Evolutionary conservation across 2,329 filamentous ascomycete genomes (phyloP).

Genomic region (Neonectria faginata): DNA sequence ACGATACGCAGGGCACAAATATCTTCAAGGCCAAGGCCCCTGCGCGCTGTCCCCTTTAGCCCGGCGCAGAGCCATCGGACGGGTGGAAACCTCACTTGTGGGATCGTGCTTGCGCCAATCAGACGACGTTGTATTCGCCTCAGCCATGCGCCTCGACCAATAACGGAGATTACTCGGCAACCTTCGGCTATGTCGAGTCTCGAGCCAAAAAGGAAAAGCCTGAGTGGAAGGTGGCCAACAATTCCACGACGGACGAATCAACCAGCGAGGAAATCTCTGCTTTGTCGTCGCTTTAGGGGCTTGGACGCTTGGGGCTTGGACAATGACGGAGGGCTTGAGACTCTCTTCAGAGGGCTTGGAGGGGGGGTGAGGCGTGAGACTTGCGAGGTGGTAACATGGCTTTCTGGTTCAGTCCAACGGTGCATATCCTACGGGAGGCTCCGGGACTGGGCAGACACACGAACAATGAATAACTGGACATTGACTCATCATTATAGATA

Average conservation of each 20-base stretch:
- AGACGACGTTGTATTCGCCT: constrained; percentile 7
- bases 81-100: constrained; percentile 36
- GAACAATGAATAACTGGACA: constrained; percentile 8
- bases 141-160: constrained; percentile 25
- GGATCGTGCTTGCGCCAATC: constrained; percentile 36
- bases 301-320: constrained; percentile 5
- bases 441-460: constrained; percentile 13
- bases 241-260: constrained; percentile 35
- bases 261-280: constrained; percentile 42
- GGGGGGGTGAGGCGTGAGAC: constrained; percentile 29
- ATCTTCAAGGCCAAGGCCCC: constrained; percentile 15
- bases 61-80: constrained; percentile 36
- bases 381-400: constrained; percentile 30
- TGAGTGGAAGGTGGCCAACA: constrained; percentile 24
- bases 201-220: constrained; percentile 30
- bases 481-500: neutral
- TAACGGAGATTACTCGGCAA: constrained; percentile 44
- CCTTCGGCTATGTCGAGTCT: constrained; percentile 36
- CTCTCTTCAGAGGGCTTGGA: neutral
- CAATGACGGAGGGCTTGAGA: too few relatives aligned
- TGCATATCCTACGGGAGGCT: constrained; percentile 29
- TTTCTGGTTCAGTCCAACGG: constrained; percentile 25
- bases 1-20: constrained; percentile 24
- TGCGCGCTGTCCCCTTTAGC: constrained; percentile 37
- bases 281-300: constrained; percentile 15